phyloP scores from a whole-genome alignment of 1,139 yeast species.

The Lodderomyces metapsilosis region DNA sequence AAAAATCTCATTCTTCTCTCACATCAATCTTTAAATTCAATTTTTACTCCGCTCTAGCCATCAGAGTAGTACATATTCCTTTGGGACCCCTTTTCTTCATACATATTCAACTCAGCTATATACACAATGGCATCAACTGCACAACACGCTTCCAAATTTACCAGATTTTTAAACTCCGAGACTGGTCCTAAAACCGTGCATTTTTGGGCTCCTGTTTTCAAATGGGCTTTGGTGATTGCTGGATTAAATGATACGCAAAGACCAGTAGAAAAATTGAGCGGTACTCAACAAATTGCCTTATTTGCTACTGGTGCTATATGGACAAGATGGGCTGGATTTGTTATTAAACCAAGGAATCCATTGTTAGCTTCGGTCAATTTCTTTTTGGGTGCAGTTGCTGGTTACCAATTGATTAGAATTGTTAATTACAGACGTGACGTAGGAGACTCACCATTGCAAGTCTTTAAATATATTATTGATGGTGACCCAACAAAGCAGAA shows the following conservation, averaged over 20 bases:
- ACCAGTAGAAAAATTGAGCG: constrained; percentile 89
- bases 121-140: constrained; percentile 41
- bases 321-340: constrained; percentile 96
- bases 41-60: no score
- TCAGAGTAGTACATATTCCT: no score
- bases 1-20: no score
- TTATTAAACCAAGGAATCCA: constrained; percentile 83
- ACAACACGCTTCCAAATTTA: constrained; percentile 58
- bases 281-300: constrained; percentile 88
- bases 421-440: constrained; percentile 54
- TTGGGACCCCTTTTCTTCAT: neutral
- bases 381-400: constrained; percentile 89
- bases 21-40: no score
- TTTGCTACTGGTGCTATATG: constrained; percentile 92
- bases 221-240: constrained; percentile 90
- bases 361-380: constrained; percentile 91
- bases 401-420: constrained; percentile 75
- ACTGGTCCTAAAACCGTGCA: constrained; percentile 96
- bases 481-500: constrained; percentile 33
- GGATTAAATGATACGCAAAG: constrained; percentile 84
- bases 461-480: constrained; percentile 55
- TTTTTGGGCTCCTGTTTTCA: constrained; percentile 74
- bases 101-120: neutral
- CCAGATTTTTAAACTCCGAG: constrained; percentile 74
- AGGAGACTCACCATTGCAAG: constrained; percentile 52